A percentile compares a stretch with the other conserved stretches of the same genome.
These are phyloP conservation scores for Biscutella laevigata DNA, from an alignment of 441 rosid genomes.

Conservation along the genomic window DNA sequence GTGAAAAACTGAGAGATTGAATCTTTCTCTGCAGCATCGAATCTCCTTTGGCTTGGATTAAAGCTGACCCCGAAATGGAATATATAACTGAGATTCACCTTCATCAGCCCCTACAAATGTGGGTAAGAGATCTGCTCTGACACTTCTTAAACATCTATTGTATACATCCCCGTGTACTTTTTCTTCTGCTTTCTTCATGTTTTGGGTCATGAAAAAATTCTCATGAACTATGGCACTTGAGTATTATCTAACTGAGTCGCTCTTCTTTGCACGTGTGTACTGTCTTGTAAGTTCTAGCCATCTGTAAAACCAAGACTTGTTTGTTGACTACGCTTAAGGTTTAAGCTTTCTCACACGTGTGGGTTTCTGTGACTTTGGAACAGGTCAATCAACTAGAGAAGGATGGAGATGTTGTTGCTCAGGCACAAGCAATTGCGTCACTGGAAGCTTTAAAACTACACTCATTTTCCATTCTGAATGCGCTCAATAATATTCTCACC, in stretches of 20 bases:
- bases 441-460: conserved; percentile 68
- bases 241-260: conserved; percentile 2
- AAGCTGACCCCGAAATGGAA: conserved; percentile 99
- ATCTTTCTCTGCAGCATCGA: conserved; percentile 59
- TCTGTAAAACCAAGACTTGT: conserved; percentile 6
- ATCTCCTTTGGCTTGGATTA: conserved; percentile 89
- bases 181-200: conserved; percentile 4
- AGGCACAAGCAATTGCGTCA: conserved; percentile 79
- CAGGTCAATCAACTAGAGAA: conserved; percentile 95
- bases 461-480: conserved; percentile 69
- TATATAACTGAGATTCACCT: conserved; percentile 92
- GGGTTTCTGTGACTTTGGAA: conserved; percentile 21
- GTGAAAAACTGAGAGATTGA: conserved; percentile 8
- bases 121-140: conserved; percentile 54
- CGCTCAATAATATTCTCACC: conserved; percentile 66
- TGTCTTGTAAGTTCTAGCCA: background rate
- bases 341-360: background rate
- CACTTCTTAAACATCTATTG: conserved; percentile 3
- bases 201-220: conserved; percentile 15
- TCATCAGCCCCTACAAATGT: conserved; percentile 98
- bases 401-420: conserved; percentile 97
- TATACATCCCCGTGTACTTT: conserved; percentile 9
- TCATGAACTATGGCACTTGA: conserved; percentile 3
- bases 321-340: conserved; percentile 17
- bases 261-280: background rate